phyloP scores from a whole-genome alignment of 768 basidiomycete species.

The Termitomyces sp. region DNA sequence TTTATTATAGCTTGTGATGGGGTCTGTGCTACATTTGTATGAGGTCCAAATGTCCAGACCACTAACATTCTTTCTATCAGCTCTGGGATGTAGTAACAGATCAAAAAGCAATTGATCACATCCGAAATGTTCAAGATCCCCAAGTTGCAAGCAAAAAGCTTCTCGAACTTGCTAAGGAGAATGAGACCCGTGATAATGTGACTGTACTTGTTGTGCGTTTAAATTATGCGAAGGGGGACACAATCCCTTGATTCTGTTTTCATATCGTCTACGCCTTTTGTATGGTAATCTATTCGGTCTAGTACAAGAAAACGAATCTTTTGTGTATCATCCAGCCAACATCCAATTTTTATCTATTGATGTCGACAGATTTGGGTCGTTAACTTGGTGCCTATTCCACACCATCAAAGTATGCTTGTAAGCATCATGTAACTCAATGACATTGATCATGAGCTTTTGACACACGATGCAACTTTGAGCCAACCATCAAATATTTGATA shows the following conservation, averaged over 20 bases:
- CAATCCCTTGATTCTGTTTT: neutral
- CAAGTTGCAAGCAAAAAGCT: slow-evolving; percentile 11
- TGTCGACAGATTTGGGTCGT: neutral
- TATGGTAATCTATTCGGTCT: neutral
- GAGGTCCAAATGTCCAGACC: neutral
- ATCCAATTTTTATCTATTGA: neutral
- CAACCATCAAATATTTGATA: no score
- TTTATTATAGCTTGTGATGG: slow-evolving; percentile 13
- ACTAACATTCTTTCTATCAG: neutral
- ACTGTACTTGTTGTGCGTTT: slow-evolving; percentile 14
- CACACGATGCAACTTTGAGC: no score
- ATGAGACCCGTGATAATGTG: slow-evolving; percentile 14
- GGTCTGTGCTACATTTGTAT: slow-evolving; percentile 2
- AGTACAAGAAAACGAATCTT: neutral
- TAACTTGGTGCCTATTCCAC: neutral
- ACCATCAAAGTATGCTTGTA: neutral
- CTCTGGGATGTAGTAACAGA: slow-evolving; percentile 14
- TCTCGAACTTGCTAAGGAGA: slow-evolving; percentile 8
- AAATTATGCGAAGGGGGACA: neutral
- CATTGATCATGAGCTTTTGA: no score
- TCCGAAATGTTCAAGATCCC: slow-evolving; percentile 6
- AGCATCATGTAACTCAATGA: no score
- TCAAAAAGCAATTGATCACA: slow-evolving; percentile 10
- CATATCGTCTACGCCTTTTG: neutral
- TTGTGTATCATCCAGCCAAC: neutral